Percentiles rank a stretch among this genome's conserved stretches.
These are phyloP conservation scores for Kwoniella botswanensis DNA, from an alignment of 768 basidiomycete genomes.

Conservation along the genomic window DNA sequence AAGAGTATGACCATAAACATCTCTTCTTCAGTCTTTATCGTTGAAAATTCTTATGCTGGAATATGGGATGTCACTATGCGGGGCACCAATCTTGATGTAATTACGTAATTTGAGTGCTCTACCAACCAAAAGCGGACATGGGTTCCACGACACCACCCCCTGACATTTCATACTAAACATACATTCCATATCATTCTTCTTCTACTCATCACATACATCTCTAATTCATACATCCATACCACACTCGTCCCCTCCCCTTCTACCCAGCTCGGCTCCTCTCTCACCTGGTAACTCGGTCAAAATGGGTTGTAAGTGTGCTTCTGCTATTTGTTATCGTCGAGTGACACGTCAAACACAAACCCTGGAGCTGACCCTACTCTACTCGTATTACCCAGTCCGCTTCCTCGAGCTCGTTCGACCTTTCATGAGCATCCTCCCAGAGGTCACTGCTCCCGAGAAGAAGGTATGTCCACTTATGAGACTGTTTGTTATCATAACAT, in stretches of 20 bases:
- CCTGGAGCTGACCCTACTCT: constrained; percentile 1
- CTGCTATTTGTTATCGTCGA: neutral
- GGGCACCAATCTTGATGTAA: neutral
- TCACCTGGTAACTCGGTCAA: constrained; percentile 27
- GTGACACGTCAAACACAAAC: neutral
- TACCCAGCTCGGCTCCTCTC: constrained; percentile 13
- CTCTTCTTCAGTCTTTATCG: neutral
- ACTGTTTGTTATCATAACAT: neutral
- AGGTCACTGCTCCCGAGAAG: constrained; percentile 96
- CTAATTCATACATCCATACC: constrained; percentile 11
- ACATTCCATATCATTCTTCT: constrained; percentile 1
- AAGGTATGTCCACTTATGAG: constrained; percentile 65
- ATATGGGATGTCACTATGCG: neutral
- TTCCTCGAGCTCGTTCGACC: constrained; percentile 98
- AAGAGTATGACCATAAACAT: neutral
- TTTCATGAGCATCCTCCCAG: constrained; percentile 93
- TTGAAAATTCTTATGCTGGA: neutral
- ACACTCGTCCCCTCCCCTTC: constrained; percentile 19
- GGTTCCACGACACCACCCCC: neutral
- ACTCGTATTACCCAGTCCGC: constrained; percentile 68
- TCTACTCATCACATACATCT: constrained; percentile 14
- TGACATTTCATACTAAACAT: neutral
- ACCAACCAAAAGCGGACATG: constrained; percentile 7
- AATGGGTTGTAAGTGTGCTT: constrained; percentile 41
- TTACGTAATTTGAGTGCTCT: constrained; percentile 1